Base-by-base conservation (phyloP, 192 early-diverging fungal genomes). In the Coemansia sp. region DNA sequence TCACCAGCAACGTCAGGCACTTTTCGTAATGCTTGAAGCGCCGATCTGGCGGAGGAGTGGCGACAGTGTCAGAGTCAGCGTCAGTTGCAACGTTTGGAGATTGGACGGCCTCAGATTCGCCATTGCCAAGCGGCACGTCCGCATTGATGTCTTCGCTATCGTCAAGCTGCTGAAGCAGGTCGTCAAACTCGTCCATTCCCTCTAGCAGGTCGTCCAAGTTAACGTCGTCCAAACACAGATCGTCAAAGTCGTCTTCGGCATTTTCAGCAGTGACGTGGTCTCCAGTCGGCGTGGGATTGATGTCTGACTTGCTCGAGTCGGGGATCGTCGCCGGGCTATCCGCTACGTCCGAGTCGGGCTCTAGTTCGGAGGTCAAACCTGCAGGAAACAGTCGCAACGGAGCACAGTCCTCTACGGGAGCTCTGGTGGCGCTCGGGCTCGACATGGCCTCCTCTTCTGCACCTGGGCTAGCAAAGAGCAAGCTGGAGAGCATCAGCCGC, bases 1-100 rank as follows among this genome's bases (percentile, higher is more conserved):
- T 66, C 12, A 78, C 76, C 17, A 70, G 59, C 46, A 83, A 69
- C 29, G 65, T 63, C 65, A 83, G 49, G 31, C 76, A 77, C 27
- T 60, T 77, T 59, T 77, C 80, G 43, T 62, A 68, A 35, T 35
- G 22, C 25, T 62, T 64, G 29, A 69, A 70, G 45, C 62, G 56
- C 15, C 59, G 62, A 57, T 14, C 25, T 36, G 17, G 54, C 14
- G 27, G 29, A 27, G 29, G n/a, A 35, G 29, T 15, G 29, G 32
- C 29, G 31, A 57, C 29, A 20, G 54, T n/a, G n/a, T n/a, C 54
- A 57, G 29, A 12, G n/a, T 15, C n/a, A 11, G 31, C 12, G 3
- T 6, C 31, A 57, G 1, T 29, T n/a, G 31, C n/a, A 35, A 17
- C 3, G 27, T 35, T 29, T 1, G 19, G 8, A 3, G 54, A 7